Conservation (phyloP, 371 early-diverging fungal species). For the Mortierella sp. region DNA sequence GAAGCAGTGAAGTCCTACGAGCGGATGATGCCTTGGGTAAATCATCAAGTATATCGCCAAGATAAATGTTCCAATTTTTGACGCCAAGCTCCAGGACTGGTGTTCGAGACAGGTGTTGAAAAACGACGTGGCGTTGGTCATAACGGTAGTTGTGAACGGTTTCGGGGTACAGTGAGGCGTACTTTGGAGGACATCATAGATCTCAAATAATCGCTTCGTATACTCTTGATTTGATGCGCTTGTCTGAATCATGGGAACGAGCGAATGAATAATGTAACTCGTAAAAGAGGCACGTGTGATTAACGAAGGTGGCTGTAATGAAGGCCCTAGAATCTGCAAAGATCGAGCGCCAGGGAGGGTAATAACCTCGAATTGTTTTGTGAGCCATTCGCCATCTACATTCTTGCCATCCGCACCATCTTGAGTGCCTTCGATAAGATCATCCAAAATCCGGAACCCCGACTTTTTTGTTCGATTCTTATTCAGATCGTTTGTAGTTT, state of each 20-base stretch:
- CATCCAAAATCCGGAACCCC: conserved; percentile 47
- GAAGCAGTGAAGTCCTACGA: conserved; percentile 75
- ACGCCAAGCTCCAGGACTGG: conserved; percentile 64
- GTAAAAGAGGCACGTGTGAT: conserved; percentile 39
- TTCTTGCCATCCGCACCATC: conserved; percentile 42
- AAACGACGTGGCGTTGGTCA: conserved; percentile 52
- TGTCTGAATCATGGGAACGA: conserved; percentile 48
- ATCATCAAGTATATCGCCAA: conserved; percentile 74
- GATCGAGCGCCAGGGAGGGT: conserved; percentile 37
- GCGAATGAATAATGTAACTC: conserved; percentile 36
- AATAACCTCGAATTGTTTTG: conserved; percentile 47
- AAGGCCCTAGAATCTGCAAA: conserved; percentile 26
- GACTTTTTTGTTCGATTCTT: background rate
- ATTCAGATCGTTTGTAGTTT: background rate
- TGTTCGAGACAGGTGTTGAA: conserved; percentile 48
- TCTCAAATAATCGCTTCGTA: conserved; percentile 28
- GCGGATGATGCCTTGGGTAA: conserved; percentile 81
- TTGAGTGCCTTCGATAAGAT: conserved; percentile 37
- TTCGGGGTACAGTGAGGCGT: conserved; percentile 34
- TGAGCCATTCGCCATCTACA: conserved; percentile 54
- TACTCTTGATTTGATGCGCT: conserved; percentile 14
- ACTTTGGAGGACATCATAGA: conserved; percentile 29
- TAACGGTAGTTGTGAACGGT: conserved; percentile 52
- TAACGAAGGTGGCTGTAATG: conserved; percentile 25
- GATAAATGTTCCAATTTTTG: conserved; percentile 70